Evolutionary conservation across 805 yeast genomes (phyloP), one percentile per base, ranked within the genome.

Genomic region (Ogataea paraovalis): DNA sequence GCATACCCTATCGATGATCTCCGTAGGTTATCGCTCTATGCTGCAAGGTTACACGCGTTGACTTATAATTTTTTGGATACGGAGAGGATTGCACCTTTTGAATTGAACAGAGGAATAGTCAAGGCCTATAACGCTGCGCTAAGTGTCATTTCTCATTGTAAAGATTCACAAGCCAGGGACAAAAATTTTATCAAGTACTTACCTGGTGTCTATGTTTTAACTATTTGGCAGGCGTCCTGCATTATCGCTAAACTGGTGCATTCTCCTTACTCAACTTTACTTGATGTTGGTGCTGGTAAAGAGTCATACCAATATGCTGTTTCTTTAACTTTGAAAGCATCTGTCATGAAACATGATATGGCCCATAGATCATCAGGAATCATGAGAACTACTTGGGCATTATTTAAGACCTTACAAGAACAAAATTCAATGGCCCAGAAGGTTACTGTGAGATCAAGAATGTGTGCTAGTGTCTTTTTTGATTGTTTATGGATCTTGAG

Each of bases 361-460:
- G 88, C 97, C 0, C 88, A 87, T 63, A 77, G 98, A 54, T 87
- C 96, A 0, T 83, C 96, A 41, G 97, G 96, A 8, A 89, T 94
- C 49, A 88, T 94, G 94, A 79, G 86, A 59, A 90, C 90, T 60
- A 83, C 90, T 72, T 92, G 99, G 99, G 87, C 85, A 50, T 73
- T 90, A 49, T 87, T 87, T 65, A 78, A 84, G 43, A 75, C 84
- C 4, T 69, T 90, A 55, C 79, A 82, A 53, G 83, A 79, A 38
- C 79, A 77, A 51, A 66, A 59, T 32, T 65, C 65, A n/a, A 55
- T 62, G 47, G 65, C 67, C 9, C 63, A 64, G 14, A 68, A 71
- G 37, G 81, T 87, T 3, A 76, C 76, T 2, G 83, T 91, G 14
- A 74, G 87, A 43, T 84, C 95, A 4, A 77, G 99, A 56, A 85